A percentile compares a stretch with the other conserved stretches of the same genome.
These are phyloP conservation scores for Alternaria brassicicola DNA, from an alignment of 2,329 filamentous ascomycete species.

Conservation along the genomic window DNA sequence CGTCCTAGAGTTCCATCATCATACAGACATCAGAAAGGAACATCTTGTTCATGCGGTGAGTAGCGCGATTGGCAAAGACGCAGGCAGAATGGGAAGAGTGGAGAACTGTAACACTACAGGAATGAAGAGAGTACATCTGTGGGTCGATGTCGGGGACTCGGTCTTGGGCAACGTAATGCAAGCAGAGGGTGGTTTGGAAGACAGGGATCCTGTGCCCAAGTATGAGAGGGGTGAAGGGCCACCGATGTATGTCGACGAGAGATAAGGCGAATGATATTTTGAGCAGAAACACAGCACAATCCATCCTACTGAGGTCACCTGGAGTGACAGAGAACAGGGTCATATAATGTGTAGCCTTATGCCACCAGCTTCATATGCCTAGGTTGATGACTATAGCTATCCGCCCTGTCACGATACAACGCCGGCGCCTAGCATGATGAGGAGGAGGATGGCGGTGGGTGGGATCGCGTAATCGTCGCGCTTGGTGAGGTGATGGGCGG, in stretches of 20 bases:
- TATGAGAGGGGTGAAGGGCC: slow-evolving; percentile 21
- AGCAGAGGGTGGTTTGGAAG: slow-evolving; percentile 3
- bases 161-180: background rate
- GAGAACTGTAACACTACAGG: slow-evolving; percentile 12
- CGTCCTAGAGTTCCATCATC: slow-evolving; percentile 17
- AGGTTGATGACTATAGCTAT: background rate
- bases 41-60: slow-evolving; percentile 13
- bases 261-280: background rate
- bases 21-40: slow-evolving; percentile 3
- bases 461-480: slow-evolving; percentile 26
- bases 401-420: too few species aligned
- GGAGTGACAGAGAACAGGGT: background rate
- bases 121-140: slow-evolving; percentile 14
- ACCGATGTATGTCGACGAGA: slow-evolving; percentile 13
- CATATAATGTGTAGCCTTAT: background rate
- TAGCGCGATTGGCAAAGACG: slow-evolving; percentile 15
- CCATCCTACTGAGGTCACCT: background rate
- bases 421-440: slow-evolving; percentile 25
- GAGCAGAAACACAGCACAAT: background rate
- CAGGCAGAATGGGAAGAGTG: slow-evolving; percentile 21
- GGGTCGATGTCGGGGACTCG: slow-evolving; percentile 22
- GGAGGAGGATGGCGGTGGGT: slow-evolving; percentile 23
- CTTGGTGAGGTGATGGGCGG: slow-evolving; percentile 12
- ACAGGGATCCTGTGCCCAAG: slow-evolving; percentile 13
- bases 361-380: background rate